These are phyloP conservation scores for Rhizophora apiculata DNA, from an alignment of 345 rosid species.

Conservation along the genomic window DNA sequence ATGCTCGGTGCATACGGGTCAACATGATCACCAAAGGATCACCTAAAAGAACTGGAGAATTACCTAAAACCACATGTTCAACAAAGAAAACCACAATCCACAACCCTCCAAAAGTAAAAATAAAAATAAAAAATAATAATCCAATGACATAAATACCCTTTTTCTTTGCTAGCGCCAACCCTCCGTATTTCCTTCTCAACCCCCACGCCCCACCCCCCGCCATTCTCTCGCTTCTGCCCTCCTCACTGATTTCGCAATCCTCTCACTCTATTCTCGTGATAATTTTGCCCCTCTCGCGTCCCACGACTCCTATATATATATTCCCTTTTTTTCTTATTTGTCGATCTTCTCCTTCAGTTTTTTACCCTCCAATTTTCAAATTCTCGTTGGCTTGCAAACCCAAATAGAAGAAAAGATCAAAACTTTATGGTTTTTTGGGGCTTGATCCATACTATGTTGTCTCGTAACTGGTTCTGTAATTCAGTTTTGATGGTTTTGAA, in stretches of 20 bases:
- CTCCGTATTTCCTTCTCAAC: conserved; percentile 20
- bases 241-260: conserved; percentile 15
- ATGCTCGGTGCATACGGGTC: no score
- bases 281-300: conserved; percentile 5
- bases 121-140: neutral
- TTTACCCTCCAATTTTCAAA: conserved; percentile 29
- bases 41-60: no score
- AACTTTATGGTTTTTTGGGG: neutral
- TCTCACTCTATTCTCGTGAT: neutral
- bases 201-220: conserved; percentile 2
- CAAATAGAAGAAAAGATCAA: no score
- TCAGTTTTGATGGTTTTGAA: conserved; percentile 3
- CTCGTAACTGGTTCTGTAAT: neutral
- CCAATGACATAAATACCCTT: conserved; percentile 17
- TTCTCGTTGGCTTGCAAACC: neutral
- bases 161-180: neutral
- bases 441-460: conserved; percentile 4
- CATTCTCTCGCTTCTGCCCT: conserved; percentile 28
- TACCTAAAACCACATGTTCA: no score
- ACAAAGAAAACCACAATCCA: no score
- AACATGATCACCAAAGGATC: no score
- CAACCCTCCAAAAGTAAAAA: conserved; percentile 4
- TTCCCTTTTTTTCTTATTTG: neutral
- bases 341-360: conserved; percentile 20
- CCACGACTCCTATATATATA: neutral